Evolutionary conservation across 495 filamentous ascomycete genomes (phyloP).

Genomic region (Xylaria nigripes): DNA sequence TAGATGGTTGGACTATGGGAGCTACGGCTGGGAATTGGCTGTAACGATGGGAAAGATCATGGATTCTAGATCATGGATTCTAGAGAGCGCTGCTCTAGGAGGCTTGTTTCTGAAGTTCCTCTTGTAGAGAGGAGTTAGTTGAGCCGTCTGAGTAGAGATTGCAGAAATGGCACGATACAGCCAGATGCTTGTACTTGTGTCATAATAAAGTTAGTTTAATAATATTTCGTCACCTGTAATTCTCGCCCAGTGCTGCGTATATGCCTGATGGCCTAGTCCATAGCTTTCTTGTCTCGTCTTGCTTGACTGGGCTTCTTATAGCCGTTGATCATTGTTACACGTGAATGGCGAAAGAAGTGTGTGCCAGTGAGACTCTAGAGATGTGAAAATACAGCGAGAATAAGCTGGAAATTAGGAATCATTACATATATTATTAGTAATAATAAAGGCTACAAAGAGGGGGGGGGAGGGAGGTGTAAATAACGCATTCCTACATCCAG

Average conservation of each 20-base stretch:
- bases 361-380: no score
- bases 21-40: background rate
- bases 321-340: no score
- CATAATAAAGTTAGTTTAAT: no score
- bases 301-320: no score
- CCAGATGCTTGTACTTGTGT: background rate
- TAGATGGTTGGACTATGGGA: slow-evolving; percentile 1
- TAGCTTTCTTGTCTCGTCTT: no score
- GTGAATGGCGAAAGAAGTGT: no score
- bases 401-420: background rate
- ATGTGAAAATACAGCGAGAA: no score
- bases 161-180: background rate
- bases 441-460: background rate
- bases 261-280: no score
- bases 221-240: no score
- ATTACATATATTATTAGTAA: background rate
- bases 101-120: background rate
- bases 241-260: no score
- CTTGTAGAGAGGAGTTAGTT: background rate
- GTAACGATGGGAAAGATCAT: background rate
- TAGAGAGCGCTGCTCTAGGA: no score
- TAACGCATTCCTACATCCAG: background rate
- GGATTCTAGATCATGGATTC: background rate
- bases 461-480: no score
- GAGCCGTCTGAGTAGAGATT: background rate